These are phyloP conservation scores for Pecoramyces ruminantium DNA, from an alignment of 192 early-diverging fungal species.

Conservation along the genomic window DNA sequence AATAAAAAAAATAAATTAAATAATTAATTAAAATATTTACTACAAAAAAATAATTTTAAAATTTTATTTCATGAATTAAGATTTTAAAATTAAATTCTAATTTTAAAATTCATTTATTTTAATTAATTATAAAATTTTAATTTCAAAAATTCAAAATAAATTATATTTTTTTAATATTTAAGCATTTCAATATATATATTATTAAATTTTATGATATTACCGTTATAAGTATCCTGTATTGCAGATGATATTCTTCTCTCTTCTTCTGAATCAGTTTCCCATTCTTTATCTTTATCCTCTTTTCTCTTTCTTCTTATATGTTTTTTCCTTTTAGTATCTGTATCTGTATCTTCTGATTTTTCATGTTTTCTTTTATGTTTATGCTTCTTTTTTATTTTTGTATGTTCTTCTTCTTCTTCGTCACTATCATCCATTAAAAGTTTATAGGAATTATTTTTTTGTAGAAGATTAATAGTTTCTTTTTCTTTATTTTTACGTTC, in stretches of 20 bases:
- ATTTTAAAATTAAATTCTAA: too few relatives aligned
- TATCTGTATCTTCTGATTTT: slow-evolving; percentile 4
- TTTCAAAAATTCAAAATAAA: too few relatives aligned
- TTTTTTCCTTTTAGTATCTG: not conserved
- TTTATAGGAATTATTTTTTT: not conserved
- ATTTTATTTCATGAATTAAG: too few relatives aligned
- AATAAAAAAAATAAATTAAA: too few relatives aligned
- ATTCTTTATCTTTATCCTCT: not conserved
- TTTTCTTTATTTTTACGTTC: not conserved
- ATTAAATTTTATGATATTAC: not conserved
- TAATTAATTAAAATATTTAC: too few relatives aligned
- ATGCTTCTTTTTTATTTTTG: slow-evolving; percentile 3
- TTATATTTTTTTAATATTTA: too few relatives aligned
- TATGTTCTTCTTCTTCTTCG: slow-evolving; percentile 11
- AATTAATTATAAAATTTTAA: too few relatives aligned
- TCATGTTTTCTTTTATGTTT: slow-evolving; percentile 6
- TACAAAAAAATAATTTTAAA: too few relatives aligned
- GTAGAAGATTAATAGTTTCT: not conserved
- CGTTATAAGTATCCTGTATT: not conserved
- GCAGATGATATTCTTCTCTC: not conserved
- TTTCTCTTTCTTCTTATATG: slow-evolving; percentile 1
- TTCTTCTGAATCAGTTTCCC: not conserved
- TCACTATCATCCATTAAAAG: slow-evolving; percentile 18
- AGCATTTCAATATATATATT: too few relatives aligned
- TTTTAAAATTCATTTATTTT: too few relatives aligned